A percentile compares a stretch with the other conserved stretches of the same genome.
These are phyloP conservation scores for Parasitella parasitica DNA, from an alignment of 371 early-diverging fungal genomes.

Conservation along the genomic window DNA sequence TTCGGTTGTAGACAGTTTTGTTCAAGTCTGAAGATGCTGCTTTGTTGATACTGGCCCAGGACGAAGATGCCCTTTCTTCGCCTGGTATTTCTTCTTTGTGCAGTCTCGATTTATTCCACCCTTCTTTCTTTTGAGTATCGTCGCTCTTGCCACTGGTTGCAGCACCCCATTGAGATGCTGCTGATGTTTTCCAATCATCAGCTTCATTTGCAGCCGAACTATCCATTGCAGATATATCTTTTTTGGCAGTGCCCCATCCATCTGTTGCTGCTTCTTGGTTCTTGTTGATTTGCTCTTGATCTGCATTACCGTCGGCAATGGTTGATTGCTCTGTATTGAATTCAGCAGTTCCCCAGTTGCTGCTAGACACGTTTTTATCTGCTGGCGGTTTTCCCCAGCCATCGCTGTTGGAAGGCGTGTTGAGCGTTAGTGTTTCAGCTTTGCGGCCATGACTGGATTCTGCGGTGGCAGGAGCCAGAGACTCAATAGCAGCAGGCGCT, in stretches of 20 bases:
- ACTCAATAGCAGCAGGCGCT: background rate
- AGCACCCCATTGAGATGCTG: background rate
- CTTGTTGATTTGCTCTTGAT: too few species aligned
- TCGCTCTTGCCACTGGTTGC: background rate
- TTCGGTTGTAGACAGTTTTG: background rate
- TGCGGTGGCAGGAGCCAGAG: background rate
- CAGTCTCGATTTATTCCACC: background rate
- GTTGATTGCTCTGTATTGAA: too few species aligned
- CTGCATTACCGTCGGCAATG: too few species aligned
- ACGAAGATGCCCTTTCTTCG: constrained; percentile 9
- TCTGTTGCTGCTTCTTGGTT: background rate
- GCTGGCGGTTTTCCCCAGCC: background rate
- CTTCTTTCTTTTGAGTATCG: background rate
- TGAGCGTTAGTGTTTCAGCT: background rate
- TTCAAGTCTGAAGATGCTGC: background rate
- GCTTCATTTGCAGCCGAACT: background rate
- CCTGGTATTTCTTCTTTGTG: background rate
- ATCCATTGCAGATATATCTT: background rate
- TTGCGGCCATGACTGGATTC: background rate
- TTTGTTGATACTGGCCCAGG: background rate
- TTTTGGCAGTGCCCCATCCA: background rate
- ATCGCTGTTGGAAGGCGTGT: too few species aligned
- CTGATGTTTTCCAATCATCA: background rate
- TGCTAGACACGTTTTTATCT: background rate
- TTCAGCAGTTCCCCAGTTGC: background rate